Percentiles rank a stretch among this genome's conserved stretches.
These are phyloP conservation scores for Polytolypa hystricis DNA, from an alignment of 2,329 filamentous ascomycete genomes.

Conservation along the genomic window DNA sequence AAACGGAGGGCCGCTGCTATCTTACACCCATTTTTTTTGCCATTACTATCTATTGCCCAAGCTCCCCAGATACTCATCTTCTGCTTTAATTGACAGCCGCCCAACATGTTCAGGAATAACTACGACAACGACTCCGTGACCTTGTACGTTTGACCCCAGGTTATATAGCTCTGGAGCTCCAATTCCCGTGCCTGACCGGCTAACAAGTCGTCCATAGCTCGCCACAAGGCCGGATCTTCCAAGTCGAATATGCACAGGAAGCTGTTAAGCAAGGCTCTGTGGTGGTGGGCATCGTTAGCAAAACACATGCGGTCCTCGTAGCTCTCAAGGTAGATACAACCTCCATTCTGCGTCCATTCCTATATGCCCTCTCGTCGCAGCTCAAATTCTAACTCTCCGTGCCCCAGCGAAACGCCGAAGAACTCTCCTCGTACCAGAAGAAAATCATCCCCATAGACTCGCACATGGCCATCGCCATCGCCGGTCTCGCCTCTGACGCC, in stretches of 20 bases:
- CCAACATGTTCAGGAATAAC: conserved; percentile 96
- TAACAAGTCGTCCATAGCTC: conserved; percentile 52
- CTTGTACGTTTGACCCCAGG: conserved; percentile 55
- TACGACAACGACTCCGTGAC: conserved; percentile 99
- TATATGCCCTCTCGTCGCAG: background rate
- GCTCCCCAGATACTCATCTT: background rate
- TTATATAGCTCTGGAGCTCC: background rate
- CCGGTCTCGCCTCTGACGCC: conserved; percentile 91
- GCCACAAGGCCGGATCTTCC: conserved; percentile 97
- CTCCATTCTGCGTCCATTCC: background rate
- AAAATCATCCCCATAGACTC: conserved; percentile 96
- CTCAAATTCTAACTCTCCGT: conserved; percentile 7
- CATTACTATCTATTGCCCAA: too few relatives aligned
- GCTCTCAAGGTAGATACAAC: conserved; percentile 69
- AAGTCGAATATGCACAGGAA: conserved; percentile 98
- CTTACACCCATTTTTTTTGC: too few relatives aligned
- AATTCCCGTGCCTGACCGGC: conserved; percentile 1
- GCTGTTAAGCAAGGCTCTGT: conserved; percentile 98
- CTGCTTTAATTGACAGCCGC: conserved; percentile 6
- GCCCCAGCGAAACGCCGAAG: conserved; percentile 85
- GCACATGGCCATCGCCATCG: conserved; percentile 89
- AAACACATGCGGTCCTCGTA: conserved; percentile 91
- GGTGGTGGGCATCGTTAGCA: conserved; percentile 92
- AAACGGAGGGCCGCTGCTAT: too few relatives aligned
- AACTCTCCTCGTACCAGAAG: conserved; percentile 99